A percentile compares a stretch with the other conserved stretches of the same genome.
These are phyloP conservation scores for Luffa acutangula DNA, from an alignment of 306 rosid species.

Conservation along the genomic window DNA sequence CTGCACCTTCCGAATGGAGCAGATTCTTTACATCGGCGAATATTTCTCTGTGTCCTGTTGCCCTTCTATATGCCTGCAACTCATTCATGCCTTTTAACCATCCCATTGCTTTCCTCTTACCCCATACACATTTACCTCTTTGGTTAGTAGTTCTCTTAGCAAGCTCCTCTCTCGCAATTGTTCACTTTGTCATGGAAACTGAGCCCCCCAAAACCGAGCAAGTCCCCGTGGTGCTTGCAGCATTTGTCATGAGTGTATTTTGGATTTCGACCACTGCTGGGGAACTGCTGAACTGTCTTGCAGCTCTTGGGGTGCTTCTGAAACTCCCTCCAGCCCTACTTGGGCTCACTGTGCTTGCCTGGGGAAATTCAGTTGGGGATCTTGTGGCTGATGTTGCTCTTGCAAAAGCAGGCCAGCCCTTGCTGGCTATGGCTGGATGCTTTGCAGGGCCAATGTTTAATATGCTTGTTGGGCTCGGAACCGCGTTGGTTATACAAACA, in stretches of 20 bases:
- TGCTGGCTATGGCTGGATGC: slow-evolving; percentile 97
- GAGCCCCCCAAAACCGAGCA: slow-evolving; percentile 88
- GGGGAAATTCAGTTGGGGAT: slow-evolving; percentile 98
- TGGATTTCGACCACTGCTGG: slow-evolving; percentile 92
- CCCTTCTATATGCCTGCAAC: slow-evolving; percentile 67
- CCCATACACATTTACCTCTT: slow-evolving; percentile 61
- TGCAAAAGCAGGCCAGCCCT: slow-evolving; percentile 96
- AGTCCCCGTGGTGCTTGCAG: slow-evolving; percentile 51
- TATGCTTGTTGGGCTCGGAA: slow-evolving; percentile 95
- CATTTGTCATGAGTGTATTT: slow-evolving; percentile 88
- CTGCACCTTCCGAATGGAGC: slow-evolving; percentile 76
- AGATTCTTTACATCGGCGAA: slow-evolving; percentile 75
- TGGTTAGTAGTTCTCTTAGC: slow-evolving; percentile 65
- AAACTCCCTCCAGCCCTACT: slow-evolving; percentile 66
- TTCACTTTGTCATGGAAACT: slow-evolving; percentile 52
- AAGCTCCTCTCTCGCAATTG: slow-evolving; percentile 72
- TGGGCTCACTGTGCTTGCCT: slow-evolving; percentile 89
- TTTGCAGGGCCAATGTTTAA: slow-evolving; percentile 98
- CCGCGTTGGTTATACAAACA: slow-evolving; percentile 83
- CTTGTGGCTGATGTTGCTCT: slow-evolving; percentile 92
- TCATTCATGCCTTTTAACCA: slow-evolving; percentile 55
- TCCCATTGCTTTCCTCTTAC: slow-evolving; percentile 75
- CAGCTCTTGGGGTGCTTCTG: slow-evolving; percentile 54
- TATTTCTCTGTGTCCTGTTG: slow-evolving; percentile 69
- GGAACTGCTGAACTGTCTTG: slow-evolving; percentile 86